These are phyloP conservation scores for Cryphonectria naterciae DNA, from an alignment of 2,329 filamentous ascomycete genomes.

Conservation along the genomic window DNA sequence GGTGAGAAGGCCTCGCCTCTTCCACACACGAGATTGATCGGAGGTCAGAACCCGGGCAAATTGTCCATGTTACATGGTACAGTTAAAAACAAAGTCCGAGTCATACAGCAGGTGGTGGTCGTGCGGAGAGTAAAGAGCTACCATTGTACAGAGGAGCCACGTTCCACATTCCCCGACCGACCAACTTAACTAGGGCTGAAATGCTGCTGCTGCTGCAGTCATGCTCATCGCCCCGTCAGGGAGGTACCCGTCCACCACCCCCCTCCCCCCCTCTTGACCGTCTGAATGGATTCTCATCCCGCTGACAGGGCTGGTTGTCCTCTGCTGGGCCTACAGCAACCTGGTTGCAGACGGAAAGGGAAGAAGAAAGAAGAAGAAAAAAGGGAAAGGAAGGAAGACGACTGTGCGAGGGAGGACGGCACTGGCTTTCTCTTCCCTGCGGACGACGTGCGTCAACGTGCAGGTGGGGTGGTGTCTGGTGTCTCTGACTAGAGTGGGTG, in stretches of 20 bases:
- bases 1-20: neutral
- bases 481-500: neutral
- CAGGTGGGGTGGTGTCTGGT: neutral
- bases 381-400: neutral
- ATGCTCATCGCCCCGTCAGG: neutral
- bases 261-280: too few relatives aligned
- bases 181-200: neutral
- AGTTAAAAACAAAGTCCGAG: neutral
- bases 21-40: neutral
- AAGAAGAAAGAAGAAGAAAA: neutral
- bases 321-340: neutral
- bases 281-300: neutral
- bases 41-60: neutral
- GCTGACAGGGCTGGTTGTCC: neutral
- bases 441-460: neutral
- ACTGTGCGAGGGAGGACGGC: too few relatives aligned
- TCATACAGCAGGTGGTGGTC: neutral
- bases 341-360: neutral
- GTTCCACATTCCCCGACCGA: neutral
- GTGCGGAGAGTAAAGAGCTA: neutral
- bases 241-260: neutral
- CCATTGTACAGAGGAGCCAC: neutral
- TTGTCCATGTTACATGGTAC: too few relatives aligned
- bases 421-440: too few relatives aligned
- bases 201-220: conserved; percentile 2